Evolutionary conservation across 2,329 filamentous ascomycete genomes (phyloP).

Genomic region (Rhinocladiella similis): DNA sequence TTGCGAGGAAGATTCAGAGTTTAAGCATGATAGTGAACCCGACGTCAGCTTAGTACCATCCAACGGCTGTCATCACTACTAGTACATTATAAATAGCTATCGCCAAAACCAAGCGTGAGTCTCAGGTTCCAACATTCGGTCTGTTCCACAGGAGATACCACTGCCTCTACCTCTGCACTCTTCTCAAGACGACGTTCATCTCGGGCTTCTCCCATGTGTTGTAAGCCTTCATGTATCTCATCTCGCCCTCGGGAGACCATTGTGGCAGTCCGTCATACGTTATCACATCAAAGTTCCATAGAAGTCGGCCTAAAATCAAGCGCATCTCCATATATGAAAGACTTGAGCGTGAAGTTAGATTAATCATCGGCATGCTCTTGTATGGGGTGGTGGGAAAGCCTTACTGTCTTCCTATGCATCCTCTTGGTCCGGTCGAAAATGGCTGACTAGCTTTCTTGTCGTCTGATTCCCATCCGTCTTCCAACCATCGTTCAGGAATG

Average conservation of each 20-base stretch:
- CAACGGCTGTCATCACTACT: too few relatives aligned
- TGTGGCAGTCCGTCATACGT: conserved; percentile 9
- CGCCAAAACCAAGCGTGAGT: too few relatives aligned
- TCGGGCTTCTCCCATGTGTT: conserved; percentile 17
- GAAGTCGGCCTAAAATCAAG: conserved; percentile 47
- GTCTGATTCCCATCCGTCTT: background rate
- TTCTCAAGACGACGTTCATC: background rate
- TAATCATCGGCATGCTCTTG: too few relatives aligned
- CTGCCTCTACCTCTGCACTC: too few relatives aligned
- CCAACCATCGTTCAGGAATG: conserved; percentile 20
- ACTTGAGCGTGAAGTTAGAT: background rate
- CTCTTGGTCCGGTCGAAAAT: conserved; percentile 1
- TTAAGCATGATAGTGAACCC: too few relatives aligned
- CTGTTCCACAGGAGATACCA: too few relatives aligned
- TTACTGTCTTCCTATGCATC: background rate
- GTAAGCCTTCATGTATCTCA: conserved; percentile 14
- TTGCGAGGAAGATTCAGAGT: too few relatives aligned
- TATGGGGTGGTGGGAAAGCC: too few relatives aligned
- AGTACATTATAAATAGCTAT: too few relatives aligned
- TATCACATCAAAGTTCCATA: conserved; percentile 52
- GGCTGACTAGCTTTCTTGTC: conserved; percentile 12
- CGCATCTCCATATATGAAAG: conserved; percentile 55
- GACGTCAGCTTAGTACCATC: too few relatives aligned
- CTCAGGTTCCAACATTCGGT: too few relatives aligned
- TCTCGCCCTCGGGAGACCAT: conserved; percentile 16